These are phyloP conservation scores for Dicorynia guianensis DNA, from an alignment of 306 rosid species.

Conservation along the genomic window DNA sequence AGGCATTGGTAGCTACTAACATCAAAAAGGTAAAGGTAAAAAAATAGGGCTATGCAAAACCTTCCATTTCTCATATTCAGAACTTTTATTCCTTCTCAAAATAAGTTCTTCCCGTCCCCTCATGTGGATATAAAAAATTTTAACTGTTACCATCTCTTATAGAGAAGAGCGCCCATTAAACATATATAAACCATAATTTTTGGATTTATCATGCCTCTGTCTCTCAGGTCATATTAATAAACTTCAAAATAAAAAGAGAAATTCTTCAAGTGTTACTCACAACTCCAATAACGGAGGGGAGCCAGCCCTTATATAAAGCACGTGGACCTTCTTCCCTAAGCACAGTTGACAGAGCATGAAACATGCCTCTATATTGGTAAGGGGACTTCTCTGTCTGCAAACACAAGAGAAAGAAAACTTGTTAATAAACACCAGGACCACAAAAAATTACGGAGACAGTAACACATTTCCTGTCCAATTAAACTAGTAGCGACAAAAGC, in stretches of 20 bases:
- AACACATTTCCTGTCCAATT: conserved; percentile 7
- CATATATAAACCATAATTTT: conserved; percentile 19
- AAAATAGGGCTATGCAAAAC: too few species aligned
- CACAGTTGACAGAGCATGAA: conserved; percentile 92
- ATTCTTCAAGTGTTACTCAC: conserved; percentile 60
- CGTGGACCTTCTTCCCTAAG: conserved; percentile 96
- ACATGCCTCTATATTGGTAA: conserved; percentile 95
- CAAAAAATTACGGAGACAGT: conserved; percentile 19
- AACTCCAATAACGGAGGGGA: conserved; percentile 99
- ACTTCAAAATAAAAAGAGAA: conserved; percentile 26
- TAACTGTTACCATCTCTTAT: neutral
- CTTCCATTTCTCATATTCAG: too few species aligned
- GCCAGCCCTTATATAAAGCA: conserved; percentile 98
- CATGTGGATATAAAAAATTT: neutral
- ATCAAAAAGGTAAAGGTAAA: too few species aligned
- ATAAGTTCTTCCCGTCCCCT: conserved; percentile 6
- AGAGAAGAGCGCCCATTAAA: conserved; percentile 3
- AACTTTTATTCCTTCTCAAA: too few species aligned
- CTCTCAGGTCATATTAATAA: neutral
- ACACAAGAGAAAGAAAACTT: conserved; percentile 35
- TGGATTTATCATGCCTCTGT: neutral
- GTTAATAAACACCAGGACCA: conserved; percentile 17
- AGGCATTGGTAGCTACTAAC: too few species aligned
- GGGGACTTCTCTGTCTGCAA: conserved; percentile 92
- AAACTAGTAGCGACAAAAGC: conserved; percentile 13